Percentiles rank a stretch among this genome's conserved stretches.
phyloP scores from a whole-genome alignment of 129 eudicot genomes.

The Glebionis coronaria region DNA sequence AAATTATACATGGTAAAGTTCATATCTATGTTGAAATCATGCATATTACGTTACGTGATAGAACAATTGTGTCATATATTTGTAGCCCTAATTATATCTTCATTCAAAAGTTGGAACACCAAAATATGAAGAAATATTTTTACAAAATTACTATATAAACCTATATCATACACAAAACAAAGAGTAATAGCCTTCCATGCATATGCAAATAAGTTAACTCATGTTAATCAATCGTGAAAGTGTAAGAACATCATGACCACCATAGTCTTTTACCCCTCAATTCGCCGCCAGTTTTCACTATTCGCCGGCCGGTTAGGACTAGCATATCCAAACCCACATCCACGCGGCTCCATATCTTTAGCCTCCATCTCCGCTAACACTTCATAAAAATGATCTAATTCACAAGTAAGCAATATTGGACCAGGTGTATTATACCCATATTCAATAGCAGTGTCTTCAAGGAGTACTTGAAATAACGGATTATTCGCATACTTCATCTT shows the following conservation, averaged over 20 bases:
- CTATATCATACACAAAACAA: no score
- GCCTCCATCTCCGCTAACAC: constrained; percentile 65
- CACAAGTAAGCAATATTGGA: constrained; percentile 72
- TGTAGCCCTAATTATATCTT: no score
- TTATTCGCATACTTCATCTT: constrained; percentile 54
- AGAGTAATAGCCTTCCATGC: no score
- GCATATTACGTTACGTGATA: no score
- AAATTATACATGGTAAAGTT: no score
- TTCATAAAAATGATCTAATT: constrained; percentile 54
- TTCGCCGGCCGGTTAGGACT: constrained; percentile 34
- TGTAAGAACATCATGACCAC: constrained; percentile 39
- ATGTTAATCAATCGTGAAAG: constrained; percentile 49
- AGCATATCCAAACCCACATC: constrained; percentile 29
- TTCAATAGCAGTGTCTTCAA: constrained; percentile 66
- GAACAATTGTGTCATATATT: no score
- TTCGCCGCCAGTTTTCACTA: not conserved
- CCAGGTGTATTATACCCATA: constrained; percentile 67
- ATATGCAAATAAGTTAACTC: constrained; percentile 5
- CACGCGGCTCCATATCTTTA: constrained; percentile 13
- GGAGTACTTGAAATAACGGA: constrained; percentile 55
- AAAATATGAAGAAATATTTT: no score
- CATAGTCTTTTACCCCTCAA: constrained; percentile 35
- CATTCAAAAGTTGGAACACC: no score
- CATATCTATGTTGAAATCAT: no score
- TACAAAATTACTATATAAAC: no score